These are phyloP conservation scores for slime mould (Dictyostelium discoideum) DNA, from an alignment of 78 protist species.

Conservation along the genomic window DNA sequence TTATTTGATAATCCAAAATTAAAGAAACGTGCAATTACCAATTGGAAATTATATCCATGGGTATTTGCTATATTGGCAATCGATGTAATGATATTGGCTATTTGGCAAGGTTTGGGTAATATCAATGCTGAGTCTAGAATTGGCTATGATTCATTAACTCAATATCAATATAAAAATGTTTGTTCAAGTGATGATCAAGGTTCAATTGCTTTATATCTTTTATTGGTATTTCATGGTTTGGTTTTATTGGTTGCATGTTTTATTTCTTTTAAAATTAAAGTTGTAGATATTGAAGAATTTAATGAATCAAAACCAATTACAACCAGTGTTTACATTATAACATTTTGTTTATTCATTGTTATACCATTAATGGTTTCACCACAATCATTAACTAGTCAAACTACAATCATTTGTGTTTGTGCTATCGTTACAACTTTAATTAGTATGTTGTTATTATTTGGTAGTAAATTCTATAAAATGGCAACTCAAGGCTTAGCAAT, in stretches of 20 bases:
- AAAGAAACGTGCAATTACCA: conserved; percentile 12
- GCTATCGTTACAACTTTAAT: conserved; percentile 5
- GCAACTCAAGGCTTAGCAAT: not conserved
- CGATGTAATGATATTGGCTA: not conserved
- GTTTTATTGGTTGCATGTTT: conserved; percentile 45
- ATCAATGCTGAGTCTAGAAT: not conserved
- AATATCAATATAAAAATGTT: conserved; percentile 1
- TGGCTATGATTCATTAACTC: not conserved
- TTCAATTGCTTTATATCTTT: not conserved
- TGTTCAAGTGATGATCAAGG: not conserved
- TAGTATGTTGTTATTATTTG: not conserved
- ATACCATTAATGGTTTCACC: conserved; percentile 45
- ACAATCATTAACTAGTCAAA: not conserved
- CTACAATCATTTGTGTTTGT: conserved; percentile 25
- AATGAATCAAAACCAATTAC: conserved; percentile 22
- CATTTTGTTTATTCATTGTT: conserved; percentile 55
- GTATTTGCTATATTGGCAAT: not conserved
- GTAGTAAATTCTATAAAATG: conserved; percentile 16
- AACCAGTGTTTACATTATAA: conserved; percentile 17
- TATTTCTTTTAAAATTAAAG: conserved; percentile 28
- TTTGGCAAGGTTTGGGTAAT: conserved; percentile 21
- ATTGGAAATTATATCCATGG: conserved; percentile 33
- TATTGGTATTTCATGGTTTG: conserved; percentile 27
- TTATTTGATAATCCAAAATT: conserved; percentile 39
- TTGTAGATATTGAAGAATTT: conserved; percentile 29